A percentile compares a stretch with the other conserved stretches of the same genome.
Evolutionary conservation across 495 filamentous ascomycete species (phyloP).

Genomic region (Penicillium antarcticum): DNA sequence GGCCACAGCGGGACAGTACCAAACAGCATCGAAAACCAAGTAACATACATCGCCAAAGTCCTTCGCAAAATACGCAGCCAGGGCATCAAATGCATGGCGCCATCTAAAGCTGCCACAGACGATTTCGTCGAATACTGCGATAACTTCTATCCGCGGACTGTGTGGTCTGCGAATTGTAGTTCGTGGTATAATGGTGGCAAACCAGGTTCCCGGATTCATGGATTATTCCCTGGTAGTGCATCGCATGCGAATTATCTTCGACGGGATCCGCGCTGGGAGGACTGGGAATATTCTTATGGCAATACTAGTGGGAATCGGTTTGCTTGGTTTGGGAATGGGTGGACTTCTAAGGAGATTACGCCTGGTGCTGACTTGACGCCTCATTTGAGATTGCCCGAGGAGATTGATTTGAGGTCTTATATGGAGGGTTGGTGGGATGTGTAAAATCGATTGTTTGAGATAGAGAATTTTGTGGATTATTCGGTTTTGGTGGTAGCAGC

Average conservation of each 20-base stretch:
- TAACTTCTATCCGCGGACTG: slow-evolving; percentile 58
- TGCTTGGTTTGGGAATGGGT: slow-evolving; percentile 57
- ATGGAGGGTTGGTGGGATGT: slow-evolving; percentile 55
- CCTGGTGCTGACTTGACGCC: slow-evolving; percentile 42
- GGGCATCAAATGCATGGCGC: slow-evolving; percentile 57
- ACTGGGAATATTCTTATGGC: slow-evolving; percentile 63
- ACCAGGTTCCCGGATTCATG: slow-evolving; percentile 55
- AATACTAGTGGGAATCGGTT: slow-evolving; percentile 50
- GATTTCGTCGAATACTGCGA: slow-evolving; percentile 62
- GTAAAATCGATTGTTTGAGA: slow-evolving; percentile 3
- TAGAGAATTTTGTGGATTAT: too few relatives aligned
- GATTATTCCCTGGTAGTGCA: slow-evolving; percentile 64
- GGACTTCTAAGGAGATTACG: slow-evolving; percentile 40
- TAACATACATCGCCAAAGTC: slow-evolving; percentile 60
- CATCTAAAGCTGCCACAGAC: slow-evolving; percentile 52
- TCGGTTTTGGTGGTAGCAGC: too few relatives aligned
- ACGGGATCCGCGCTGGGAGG: slow-evolving; percentile 66
- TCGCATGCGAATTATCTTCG: slow-evolving; percentile 54
- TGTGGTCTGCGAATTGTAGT: slow-evolving; percentile 58
- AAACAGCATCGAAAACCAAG: slow-evolving; percentile 52
- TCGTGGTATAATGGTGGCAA: slow-evolving; percentile 68
- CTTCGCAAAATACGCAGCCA: slow-evolving; percentile 62
- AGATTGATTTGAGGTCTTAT: slow-evolving; percentile 44
- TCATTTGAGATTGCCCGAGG: slow-evolving; percentile 44
- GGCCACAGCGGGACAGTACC: slow-evolving; percentile 51